Evolutionary conservation across 305 asterid genomes (phyloP).

Genomic region (Solanum hybrid): DNA sequence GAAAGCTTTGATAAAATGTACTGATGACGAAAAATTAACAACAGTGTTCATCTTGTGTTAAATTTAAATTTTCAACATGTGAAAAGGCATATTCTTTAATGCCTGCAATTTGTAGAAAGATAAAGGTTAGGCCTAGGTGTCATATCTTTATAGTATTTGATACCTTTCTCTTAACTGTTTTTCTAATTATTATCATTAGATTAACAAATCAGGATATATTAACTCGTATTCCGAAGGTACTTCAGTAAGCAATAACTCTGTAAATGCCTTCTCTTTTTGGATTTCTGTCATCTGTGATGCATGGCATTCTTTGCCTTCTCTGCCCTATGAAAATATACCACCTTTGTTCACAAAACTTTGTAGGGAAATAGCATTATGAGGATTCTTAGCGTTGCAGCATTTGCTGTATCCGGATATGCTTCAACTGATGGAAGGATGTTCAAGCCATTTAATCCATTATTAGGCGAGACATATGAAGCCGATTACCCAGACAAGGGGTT

Average conservation of each 20-base stretch:
- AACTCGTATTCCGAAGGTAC: neutral
- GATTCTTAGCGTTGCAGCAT: slow-evolving; percentile 23
- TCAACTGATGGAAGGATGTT: slow-evolving; percentile 20
- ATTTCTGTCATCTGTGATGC: neutral
- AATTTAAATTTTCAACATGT: neutral
- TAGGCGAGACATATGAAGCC: slow-evolving; percentile 29
- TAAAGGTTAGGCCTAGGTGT: neutral
- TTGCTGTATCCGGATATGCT: slow-evolving; percentile 28
- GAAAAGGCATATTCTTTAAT: neutral
- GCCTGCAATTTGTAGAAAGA: neutral
- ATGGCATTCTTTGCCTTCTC: neutral
- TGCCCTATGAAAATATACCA: neutral
- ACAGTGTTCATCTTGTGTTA: neutral
- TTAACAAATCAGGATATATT: neutral
- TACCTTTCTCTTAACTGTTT: neutral
- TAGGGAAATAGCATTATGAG: slow-evolving; percentile 23
- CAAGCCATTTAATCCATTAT: slow-evolving; percentile 25
- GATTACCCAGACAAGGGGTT: slow-evolving; percentile 26
- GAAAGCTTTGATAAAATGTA: neutral
- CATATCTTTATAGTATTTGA: neutral
- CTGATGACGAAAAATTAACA: neutral
- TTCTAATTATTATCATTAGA: neutral
- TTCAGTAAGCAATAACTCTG: neutral
- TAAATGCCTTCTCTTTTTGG: neutral
- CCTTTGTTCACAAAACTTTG: neutral